Evolutionary conservation across 108 stramenopile species (phyloP).

Genomic region (Discostella stelligeroides): DNA sequence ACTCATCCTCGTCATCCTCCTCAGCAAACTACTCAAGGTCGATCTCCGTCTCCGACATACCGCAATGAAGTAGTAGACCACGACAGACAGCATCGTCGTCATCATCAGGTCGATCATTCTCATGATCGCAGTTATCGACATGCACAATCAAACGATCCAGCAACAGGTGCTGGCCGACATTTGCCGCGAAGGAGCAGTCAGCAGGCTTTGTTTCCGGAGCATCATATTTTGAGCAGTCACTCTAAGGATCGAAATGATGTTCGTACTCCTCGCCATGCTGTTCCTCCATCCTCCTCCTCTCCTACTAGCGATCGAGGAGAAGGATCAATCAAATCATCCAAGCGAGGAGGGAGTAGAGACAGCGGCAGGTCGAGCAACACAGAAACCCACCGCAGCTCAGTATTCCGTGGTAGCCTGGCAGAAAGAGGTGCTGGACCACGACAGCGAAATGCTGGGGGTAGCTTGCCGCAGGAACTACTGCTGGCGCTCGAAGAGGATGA

Average conservation of each 20-base stretch:
- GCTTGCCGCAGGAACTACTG: slow-evolving; percentile 23
- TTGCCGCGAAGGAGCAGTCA: slow-evolving; percentile 4
- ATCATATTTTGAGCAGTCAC: slow-evolving; percentile 29
- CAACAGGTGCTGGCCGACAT: slow-evolving; percentile 2
- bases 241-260: slow-evolving; percentile 13
- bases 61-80: slow-evolving; percentile 1
- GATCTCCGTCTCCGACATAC: background rate
- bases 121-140: background rate
- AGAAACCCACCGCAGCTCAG: slow-evolving; percentile 5
- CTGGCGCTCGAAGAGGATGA: slow-evolving; percentile 26
- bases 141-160: slow-evolving; percentile 12
- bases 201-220: slow-evolving; percentile 37
- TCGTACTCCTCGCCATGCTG: background rate
- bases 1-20: background rate
- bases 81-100: slow-evolving; percentile 1
- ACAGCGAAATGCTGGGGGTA: slow-evolving; percentile 6
- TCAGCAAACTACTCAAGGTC: background rate
- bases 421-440: background rate
- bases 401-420: slow-evolving; percentile 21
- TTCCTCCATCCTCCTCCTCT: background rate
- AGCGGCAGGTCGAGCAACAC: background rate
- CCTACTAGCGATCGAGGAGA: background rate
- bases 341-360: background rate
- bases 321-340: background rate
- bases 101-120: background rate